Conservation (phyloP, 345 rosid genomes). For the Eucalyptus brandiana region DNA sequence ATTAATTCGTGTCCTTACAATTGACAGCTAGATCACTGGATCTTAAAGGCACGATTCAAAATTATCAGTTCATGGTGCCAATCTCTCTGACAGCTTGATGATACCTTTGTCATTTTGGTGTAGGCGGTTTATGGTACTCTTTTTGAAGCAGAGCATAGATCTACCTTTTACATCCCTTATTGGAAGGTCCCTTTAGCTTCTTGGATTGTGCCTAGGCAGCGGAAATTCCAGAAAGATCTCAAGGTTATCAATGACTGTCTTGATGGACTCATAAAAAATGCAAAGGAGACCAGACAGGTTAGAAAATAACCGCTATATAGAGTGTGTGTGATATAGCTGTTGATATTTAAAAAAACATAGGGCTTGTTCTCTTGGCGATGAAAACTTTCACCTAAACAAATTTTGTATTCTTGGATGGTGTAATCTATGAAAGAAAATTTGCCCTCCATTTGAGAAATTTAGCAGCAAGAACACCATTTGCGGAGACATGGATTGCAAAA, state of each 20-base stretch:
- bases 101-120: background rate
- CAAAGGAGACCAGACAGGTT: conserved; percentile 90
- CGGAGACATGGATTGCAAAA: background rate
- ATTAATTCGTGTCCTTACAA: background rate
- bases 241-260: conserved; percentile 87
- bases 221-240: conserved; percentile 78
- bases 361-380: background rate
- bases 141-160: conserved; percentile 96
- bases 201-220: conserved; percentile 87
- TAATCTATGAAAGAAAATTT: background rate
- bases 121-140: conserved; percentile 98
- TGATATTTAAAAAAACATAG: background rate
- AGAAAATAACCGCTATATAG: background rate
- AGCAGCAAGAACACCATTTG: background rate
- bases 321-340: background rate
- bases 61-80: background rate
- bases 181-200: conserved; percentile 90
- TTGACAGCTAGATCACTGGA: background rate
- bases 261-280: conserved; percentile 86
- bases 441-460: background rate
- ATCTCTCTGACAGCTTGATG: background rate
- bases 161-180: conserved; percentile 89
- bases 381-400: background rate
- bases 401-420: background rate
- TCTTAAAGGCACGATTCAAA: background rate